These are phyloP conservation scores for Xylariaceae sp. DNA, from an alignment of 2,329 filamentous ascomycete genomes.

Conservation along the genomic window DNA sequence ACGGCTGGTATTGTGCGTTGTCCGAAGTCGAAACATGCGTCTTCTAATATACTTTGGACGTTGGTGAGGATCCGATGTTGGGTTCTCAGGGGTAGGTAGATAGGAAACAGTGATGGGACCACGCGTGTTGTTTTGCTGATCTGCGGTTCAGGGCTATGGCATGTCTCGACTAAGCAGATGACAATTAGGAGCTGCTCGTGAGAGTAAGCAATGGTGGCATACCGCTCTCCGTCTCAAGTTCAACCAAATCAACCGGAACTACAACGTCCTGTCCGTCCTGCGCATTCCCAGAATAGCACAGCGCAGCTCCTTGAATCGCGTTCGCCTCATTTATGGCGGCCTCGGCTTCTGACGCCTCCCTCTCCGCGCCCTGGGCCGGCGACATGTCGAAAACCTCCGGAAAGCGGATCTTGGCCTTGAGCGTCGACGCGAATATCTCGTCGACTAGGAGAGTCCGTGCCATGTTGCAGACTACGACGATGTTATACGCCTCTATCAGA, in stretches of 20 bases:
- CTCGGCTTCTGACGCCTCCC: slow-evolving; percentile 7
- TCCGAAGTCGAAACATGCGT: slow-evolving; percentile 10
- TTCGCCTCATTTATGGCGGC: slow-evolving; percentile 9
- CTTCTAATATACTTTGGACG: slow-evolving; percentile 9
- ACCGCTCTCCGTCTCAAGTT: slow-evolving; percentile 7
- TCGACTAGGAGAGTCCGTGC: slow-evolving; percentile 4
- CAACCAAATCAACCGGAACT: background rate
- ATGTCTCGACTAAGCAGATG: slow-evolving; percentile 1
- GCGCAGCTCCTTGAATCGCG: slow-evolving; percentile 2
- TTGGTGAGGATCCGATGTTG: slow-evolving; percentile 7
- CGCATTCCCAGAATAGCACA: background rate
- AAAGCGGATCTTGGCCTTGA: slow-evolving; percentile 9
- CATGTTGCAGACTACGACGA: slow-evolving; percentile 3
- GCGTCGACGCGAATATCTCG: slow-evolving; percentile 3
- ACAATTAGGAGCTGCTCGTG: background rate
- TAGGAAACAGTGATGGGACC: slow-evolving; percentile 7
- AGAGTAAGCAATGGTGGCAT: background rate
- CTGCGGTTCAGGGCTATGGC: background rate
- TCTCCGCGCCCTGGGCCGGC: slow-evolving; percentile 3
- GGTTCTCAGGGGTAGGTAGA: slow-evolving; percentile 6
- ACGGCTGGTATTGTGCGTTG: slow-evolving; percentile 4
- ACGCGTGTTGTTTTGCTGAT: background rate
- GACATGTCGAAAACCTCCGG: slow-evolving; percentile 10
- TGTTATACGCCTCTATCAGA: slow-evolving; percentile 4
- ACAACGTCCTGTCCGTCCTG: background rate